phyloP scores from a whole-genome alignment of 805 yeast genomes.

The Vanderwaltozyma tropicalis region DNA sequence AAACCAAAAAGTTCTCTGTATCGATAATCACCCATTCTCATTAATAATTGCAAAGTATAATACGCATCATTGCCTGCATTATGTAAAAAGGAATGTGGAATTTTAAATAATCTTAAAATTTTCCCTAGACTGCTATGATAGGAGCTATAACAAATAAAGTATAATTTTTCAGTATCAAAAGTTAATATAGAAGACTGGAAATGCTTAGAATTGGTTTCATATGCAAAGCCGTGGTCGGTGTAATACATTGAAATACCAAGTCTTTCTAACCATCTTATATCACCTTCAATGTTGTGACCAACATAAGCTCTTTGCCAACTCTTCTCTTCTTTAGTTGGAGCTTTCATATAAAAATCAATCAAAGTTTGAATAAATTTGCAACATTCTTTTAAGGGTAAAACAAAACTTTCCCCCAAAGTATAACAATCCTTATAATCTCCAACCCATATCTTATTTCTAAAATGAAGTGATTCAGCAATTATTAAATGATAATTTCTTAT shows the following conservation, averaged over 20 bases:
- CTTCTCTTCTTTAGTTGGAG: conserved; percentile 16
- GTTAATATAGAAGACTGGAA: conserved; percentile 1
- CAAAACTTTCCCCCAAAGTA: conserved; percentile 37
- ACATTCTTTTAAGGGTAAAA: conserved; percentile 31
- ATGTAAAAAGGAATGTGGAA: conserved; percentile 51
- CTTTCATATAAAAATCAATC: conserved; percentile 34
- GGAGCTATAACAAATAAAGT: conserved; percentile 31
- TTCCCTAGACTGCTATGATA: conserved; percentile 36
- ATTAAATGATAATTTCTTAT: conserved; percentile 34
- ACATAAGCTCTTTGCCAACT: conserved; percentile 33
- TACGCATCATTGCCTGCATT: conserved; percentile 67
- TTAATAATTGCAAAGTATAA: conserved; percentile 41
- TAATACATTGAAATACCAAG: conserved; percentile 37
- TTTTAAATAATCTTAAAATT: conserved; percentile 34
- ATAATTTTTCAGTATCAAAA: conserved; percentile 41
- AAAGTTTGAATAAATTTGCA: conserved; percentile 32
- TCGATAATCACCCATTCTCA: conserved; percentile 38
- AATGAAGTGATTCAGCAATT: conserved; percentile 32
- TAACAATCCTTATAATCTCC: conserved; percentile 42
- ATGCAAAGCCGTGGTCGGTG: no score
- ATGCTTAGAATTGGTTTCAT: neutral
- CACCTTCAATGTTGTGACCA: conserved; percentile 52
- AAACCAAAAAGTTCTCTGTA: neutral
- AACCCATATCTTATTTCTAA: conserved; percentile 42
- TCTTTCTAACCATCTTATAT: conserved; percentile 38